Evolutionary conservation across 805 yeast genomes (phyloP).

Genomic region (Clavispora phyllophila): DNA sequence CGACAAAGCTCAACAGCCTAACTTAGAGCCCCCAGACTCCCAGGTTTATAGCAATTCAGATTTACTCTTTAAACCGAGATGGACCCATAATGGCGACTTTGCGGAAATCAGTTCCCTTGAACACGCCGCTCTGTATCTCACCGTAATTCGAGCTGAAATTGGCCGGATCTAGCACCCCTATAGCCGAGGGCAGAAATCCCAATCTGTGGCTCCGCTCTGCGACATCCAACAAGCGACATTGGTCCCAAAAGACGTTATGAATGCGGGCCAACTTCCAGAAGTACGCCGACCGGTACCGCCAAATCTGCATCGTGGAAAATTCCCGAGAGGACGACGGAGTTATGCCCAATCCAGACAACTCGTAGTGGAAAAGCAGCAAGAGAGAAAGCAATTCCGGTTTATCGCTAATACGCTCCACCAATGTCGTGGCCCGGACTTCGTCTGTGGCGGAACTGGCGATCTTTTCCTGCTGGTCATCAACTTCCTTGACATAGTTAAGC

Average conservation of each 20-base stretch:
- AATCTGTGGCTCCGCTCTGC: conserved; percentile 28
- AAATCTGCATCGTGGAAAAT: conserved; percentile 3
- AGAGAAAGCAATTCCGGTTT: conserved; percentile 27
- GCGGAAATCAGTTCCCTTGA: conserved; percentile 19
- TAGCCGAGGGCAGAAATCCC: conserved; percentile 17
- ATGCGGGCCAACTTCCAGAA: conserved; percentile 20
- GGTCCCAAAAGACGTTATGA: conserved; percentile 35
- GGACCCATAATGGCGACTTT: conserved; percentile 16
- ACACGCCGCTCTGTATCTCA: conserved; percentile 24
- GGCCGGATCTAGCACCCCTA: conserved; percentile 38
- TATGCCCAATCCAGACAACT: conserved; percentile 27
- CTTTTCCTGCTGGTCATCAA: conserved; percentile 21
- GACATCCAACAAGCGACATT: conserved; percentile 25
- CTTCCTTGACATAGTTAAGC: conserved; percentile 24
- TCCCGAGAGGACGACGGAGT: conserved; percentile 11
- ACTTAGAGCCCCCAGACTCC: too few relatives aligned
- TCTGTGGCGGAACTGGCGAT: conserved; percentile 17
- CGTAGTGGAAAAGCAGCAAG: conserved; percentile 27
- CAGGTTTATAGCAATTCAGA: too few relatives aligned
- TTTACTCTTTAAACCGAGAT: too few relatives aligned
- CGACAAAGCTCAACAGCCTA: too few relatives aligned
- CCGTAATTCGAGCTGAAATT: conserved; percentile 26
- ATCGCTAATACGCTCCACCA: conserved; percentile 19
- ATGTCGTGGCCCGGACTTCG: conserved; percentile 17
- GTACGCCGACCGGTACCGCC: conserved; percentile 18